Conservation (phyloP, 139 green algal species). For the Nannochloris sp. region DNA sequence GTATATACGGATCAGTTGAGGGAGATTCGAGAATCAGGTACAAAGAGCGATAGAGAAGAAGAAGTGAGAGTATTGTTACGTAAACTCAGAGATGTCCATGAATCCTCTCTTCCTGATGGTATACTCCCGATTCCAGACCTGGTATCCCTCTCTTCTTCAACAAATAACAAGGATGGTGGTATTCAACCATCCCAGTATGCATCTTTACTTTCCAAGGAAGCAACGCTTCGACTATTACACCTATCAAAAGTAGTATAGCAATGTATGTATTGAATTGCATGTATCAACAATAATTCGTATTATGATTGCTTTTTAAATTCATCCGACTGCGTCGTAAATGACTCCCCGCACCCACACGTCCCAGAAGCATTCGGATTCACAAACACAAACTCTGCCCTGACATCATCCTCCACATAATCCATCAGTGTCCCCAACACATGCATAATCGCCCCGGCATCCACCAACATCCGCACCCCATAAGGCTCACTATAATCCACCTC, state of each 20-base stretch:
- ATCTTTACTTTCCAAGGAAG: too few relatives aligned
- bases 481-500: slow-evolving; percentile 61
- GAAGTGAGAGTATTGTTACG: too few relatives aligned
- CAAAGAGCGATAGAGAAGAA: too few relatives aligned
- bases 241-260: not conserved
- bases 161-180: too few relatives aligned
- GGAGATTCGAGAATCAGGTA: not conserved
- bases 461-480: slow-evolving; percentile 78
- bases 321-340: slow-evolving; percentile 66
- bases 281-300: too few relatives aligned
- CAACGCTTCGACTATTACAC: not conserved
- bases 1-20: not conserved
- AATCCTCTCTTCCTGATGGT: too few relatives aligned
- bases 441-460: slow-evolving; percentile 94
- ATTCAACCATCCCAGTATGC: not conserved
- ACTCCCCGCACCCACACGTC: slow-evolving; percentile 89
- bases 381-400: slow-evolving; percentile 90
- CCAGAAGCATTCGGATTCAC: slow-evolving; percentile 90
- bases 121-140: too few relatives aligned
- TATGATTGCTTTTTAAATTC: not conserved
- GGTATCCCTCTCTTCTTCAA: too few relatives aligned
- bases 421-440: slow-evolving; percentile 94
- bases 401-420: slow-evolving; percentile 83
- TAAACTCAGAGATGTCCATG: too few relatives aligned
- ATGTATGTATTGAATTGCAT: too few relatives aligned